A percentile compares a stretch with the other conserved stretches of the same genome.
Evolutionary conservation across 768 basidiomycete species (phyloP).

Genomic region (Lanmaoa pseudosensibilis): DNA sequence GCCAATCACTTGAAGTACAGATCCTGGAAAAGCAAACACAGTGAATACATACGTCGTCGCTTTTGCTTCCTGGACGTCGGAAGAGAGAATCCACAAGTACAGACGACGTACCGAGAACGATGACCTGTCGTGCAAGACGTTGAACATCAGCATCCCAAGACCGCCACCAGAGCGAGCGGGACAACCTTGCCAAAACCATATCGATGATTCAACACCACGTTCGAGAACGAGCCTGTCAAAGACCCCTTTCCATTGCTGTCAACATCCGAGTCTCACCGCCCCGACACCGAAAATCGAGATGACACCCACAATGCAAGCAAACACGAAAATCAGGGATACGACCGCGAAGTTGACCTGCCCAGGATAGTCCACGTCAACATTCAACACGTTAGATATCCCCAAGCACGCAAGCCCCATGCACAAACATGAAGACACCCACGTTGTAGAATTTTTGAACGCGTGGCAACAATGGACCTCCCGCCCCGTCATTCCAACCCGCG

Average conservation of each 20-base stretch:
- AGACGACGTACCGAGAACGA: conserved; percentile 28
- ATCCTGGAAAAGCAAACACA: conserved; percentile 19
- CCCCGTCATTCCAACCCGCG: conserved; percentile 41
- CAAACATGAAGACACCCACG: conserved; percentile 19
- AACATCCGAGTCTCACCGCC: not conserved
- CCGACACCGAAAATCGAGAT: not conserved
- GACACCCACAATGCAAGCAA: conserved; percentile 37
- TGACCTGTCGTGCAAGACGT: conserved; percentile 16
- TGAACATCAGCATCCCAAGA: not conserved
- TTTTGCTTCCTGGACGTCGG: not conserved
- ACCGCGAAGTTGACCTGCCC: conserved; percentile 38
- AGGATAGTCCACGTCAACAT: not conserved
- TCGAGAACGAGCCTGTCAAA: conserved; percentile 33
- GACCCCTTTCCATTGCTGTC: conserved; percentile 27
- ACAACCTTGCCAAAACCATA: conserved; percentile 38
- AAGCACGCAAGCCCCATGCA: not conserved
- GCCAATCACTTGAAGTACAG: conserved; percentile 30
- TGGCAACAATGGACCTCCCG: conserved; percentile 40
- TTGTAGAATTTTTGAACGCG: conserved; percentile 38
- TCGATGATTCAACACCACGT: conserved; percentile 29
- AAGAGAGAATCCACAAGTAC: too few species aligned
- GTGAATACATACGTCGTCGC: too few species aligned
- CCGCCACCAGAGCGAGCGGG: not conserved
- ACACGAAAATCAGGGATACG: conserved; percentile 46
- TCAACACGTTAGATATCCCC: not conserved